Evolutionary conservation across 2,329 filamentous ascomycete species (phyloP).

Genomic region (Talaromyces sp.): DNA sequence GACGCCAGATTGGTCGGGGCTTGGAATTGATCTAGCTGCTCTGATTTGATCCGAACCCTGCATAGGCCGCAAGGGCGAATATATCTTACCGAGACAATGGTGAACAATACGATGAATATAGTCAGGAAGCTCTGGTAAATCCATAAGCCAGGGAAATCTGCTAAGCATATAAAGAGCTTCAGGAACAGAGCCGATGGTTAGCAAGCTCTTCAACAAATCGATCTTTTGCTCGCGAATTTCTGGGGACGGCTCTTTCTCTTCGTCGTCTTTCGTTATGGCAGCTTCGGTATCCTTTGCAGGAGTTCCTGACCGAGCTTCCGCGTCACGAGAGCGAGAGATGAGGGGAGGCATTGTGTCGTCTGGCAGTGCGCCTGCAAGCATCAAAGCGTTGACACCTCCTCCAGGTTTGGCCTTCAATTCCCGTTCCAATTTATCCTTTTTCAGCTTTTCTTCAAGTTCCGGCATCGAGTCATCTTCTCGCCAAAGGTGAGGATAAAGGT

Average conservation of each 20-base stretch:
- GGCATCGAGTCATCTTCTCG: constrained; percentile 82
- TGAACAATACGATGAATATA: constrained; percentile 81
- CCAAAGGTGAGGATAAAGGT: constrained; percentile 89
- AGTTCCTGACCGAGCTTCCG: constrained; percentile 49
- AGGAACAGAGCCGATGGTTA: constrained; percentile 87
- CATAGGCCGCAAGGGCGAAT: constrained; percentile 51
- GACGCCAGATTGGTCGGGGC: constrained; percentile 63
- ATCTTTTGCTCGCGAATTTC: constrained; percentile 87
- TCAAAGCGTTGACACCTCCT: constrained; percentile 73
- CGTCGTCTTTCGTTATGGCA: constrained; percentile 37
- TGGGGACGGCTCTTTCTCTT: constrained; percentile 53
- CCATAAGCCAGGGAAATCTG: constrained; percentile 86
- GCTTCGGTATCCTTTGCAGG: constrained; percentile 53
- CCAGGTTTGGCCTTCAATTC: constrained; percentile 69
- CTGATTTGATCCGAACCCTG: constrained; percentile 39
- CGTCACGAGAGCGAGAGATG: constrained; percentile 47
- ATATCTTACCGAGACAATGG: constrained; percentile 75
- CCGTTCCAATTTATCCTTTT: constrained; percentile 73
- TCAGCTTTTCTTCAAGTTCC: constrained; percentile 62
- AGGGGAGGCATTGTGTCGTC: constrained; percentile 66
- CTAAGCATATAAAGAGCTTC: constrained; percentile 91
- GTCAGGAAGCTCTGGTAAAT: constrained; percentile 74
- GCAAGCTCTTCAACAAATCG: constrained; percentile 73
- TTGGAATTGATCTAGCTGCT: constrained; percentile 50
- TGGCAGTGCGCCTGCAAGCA: constrained; percentile 78